These are phyloP conservation scores for Diplogelasinospora grovesii DNA, from an alignment of 495 filamentous ascomycete species.

Conservation along the genomic window DNA sequence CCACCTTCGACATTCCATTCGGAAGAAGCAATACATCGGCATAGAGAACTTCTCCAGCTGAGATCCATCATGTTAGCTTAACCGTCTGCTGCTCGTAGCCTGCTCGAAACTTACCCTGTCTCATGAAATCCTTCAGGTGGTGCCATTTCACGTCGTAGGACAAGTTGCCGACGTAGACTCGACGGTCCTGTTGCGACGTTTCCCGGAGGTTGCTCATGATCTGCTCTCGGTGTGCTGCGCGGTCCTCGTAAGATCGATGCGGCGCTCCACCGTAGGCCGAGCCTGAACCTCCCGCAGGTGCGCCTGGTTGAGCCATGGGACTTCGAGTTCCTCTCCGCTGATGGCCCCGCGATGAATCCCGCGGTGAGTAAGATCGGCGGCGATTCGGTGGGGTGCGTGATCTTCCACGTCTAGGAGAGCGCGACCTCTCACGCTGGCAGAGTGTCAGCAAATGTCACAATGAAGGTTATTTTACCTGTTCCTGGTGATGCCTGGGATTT, in stretches of 20 bases:
- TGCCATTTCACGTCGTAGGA: constrained; percentile 99
- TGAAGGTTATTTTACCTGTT: neutral
- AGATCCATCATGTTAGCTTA: constrained; percentile 14
- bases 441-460: constrained; percentile 32
- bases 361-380: constrained; percentile 88
- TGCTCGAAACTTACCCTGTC: constrained; percentile 72
- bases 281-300: constrained; percentile 56
- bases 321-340: constrained; percentile 65
- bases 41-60: constrained; percentile 98
- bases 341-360: constrained; percentile 82
- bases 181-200: constrained; percentile 94
- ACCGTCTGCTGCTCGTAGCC: constrained; percentile 6
- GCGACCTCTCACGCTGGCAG: constrained; percentile 86
- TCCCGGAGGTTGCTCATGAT: constrained; percentile 94
- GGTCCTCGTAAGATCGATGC: constrained; percentile 74
- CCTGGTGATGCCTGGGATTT: no score
- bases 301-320: constrained; percentile 73
- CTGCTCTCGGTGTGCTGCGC: constrained; percentile 76
- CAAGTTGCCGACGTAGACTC: constrained; percentile 98
- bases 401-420: constrained; percentile 79
- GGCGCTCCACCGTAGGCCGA: constrained; percentile 56
- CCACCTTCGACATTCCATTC: constrained; percentile 99
- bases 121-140: constrained; percentile 99
- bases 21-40: constrained; percentile 99
- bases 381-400: constrained; percentile 45